Conservation (phyloP, 495 filamentous ascomycete species). For the Antarctomyces pellizariae region DNA sequence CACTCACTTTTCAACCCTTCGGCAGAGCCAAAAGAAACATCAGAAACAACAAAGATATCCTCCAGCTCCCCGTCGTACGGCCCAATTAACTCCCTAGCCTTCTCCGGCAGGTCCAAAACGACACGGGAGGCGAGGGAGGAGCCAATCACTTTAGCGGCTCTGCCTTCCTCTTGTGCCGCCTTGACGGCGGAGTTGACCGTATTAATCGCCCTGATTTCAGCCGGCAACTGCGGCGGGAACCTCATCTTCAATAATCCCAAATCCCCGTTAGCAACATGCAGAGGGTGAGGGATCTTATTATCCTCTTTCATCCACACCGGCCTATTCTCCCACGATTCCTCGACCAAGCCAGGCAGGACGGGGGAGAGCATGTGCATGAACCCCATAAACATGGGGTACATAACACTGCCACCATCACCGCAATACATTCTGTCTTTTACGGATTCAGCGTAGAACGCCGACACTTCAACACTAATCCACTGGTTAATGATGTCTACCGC, state of each 20-base stretch:
- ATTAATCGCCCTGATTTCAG: too few species aligned
- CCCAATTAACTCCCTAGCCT: slow-evolving; percentile 17
- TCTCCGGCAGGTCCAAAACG: slow-evolving; percentile 19
- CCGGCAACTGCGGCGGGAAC: slow-evolving; percentile 31
- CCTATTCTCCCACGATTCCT: slow-evolving; percentile 67
- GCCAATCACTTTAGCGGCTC: slow-evolving; percentile 39
- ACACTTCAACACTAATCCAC: slow-evolving; percentile 64
- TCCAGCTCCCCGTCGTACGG: slow-evolving; percentile 39
- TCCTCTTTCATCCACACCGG: slow-evolving; percentile 34
- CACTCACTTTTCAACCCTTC: slow-evolving; percentile 17
- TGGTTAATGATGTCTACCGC: slow-evolving; percentile 44
- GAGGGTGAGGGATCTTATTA: slow-evolving; percentile 17
- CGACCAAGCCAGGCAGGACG: slow-evolving; percentile 61
- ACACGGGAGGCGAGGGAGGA: slow-evolving; percentile 53
- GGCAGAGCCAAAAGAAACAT: slow-evolving; percentile 24
- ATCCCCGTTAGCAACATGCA: slow-evolving; percentile 15
- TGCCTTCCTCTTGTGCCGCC: slow-evolving; percentile 39
- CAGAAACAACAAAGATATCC: slow-evolving; percentile 55
- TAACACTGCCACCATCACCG: slow-evolving; percentile 37
- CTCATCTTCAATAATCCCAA: slow-evolving; percentile 16
- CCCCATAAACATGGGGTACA: slow-evolving; percentile 43
- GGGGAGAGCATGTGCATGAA: slow-evolving; percentile 59
- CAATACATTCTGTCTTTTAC: slow-evolving; percentile 83
- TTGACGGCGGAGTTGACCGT: slow-evolving; percentile 46
- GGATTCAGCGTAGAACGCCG: slow-evolving; percentile 79